A percentile compares a stretch with the other conserved stretches of the same genome.
Conservation (phyloP, 2,329 filamentous ascomycete species). For the Phyllosticta paracitricarpa region DNA sequence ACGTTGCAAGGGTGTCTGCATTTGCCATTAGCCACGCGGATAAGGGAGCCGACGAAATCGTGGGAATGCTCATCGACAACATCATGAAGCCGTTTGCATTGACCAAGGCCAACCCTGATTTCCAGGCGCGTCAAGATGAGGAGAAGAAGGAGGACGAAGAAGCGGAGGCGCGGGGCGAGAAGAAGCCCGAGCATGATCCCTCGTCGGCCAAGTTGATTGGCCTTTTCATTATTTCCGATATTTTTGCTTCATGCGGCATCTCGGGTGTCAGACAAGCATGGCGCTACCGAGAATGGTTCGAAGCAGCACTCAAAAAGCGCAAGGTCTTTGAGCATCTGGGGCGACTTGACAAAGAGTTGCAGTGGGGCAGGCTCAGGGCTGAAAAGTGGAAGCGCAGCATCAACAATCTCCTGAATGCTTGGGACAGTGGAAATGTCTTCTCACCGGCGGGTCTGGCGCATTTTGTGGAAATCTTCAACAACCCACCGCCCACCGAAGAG, state of each 20-base stretch:
- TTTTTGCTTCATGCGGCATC: slow-evolving; percentile 65
- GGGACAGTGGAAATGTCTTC: slow-evolving; percentile 25
- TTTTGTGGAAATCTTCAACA: slow-evolving; percentile 13
- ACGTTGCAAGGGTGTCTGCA: slow-evolving; percentile 74
- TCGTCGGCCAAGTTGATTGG: slow-evolving; percentile 69
- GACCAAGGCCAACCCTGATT: slow-evolving; percentile 57
- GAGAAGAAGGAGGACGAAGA: slow-evolving; percentile 14
- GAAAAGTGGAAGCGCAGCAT: slow-evolving; percentile 38
- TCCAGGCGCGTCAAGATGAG: slow-evolving; percentile 29
- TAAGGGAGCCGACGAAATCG: slow-evolving; percentile 77
- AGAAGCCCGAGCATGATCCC: slow-evolving; percentile 43
- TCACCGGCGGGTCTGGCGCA: slow-evolving; percentile 11
- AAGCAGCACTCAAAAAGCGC: slow-evolving; percentile 56
- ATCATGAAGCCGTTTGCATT: slow-evolving; percentile 66
- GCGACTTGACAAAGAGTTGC: slow-evolving; percentile 57
- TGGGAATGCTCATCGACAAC: slow-evolving; percentile 79
- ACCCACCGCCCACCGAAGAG: slow-evolving; percentile 18
- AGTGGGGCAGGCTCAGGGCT: slow-evolving; percentile 71
- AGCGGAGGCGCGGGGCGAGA: slow-evolving; percentile 8
- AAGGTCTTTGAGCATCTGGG: slow-evolving; percentile 69
- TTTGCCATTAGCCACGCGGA: slow-evolving; percentile 86
- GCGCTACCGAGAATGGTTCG: slow-evolving; percentile 76
- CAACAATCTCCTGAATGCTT: slow-evolving; percentile 23
- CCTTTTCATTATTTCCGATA: slow-evolving; percentile 71
- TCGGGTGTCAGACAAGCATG: slow-evolving; percentile 74